Conservation (phyloP, 352 stramenopile genomes). For the Peronosclerospora sorghi region DNA sequence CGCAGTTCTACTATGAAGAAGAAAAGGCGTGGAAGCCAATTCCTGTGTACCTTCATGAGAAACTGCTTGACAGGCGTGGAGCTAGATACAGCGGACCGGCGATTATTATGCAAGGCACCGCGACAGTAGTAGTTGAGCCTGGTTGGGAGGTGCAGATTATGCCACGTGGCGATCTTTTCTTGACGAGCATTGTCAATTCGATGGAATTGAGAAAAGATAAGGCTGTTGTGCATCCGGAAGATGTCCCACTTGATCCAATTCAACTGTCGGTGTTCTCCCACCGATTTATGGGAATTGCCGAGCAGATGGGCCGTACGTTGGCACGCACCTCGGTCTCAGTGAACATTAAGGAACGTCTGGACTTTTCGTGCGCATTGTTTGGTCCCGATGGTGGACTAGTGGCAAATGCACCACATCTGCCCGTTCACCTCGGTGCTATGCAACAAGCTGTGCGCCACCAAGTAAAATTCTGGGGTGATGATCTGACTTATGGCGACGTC, state of each 20-base stretch:
- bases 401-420: conserved; percentile 97
- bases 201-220: conserved; percentile 15
- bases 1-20: conserved; percentile 71
- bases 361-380: conserved; percentile 99
- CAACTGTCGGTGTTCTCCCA: conserved; percentile 95
- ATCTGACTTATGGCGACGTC: conserved; percentile 94
- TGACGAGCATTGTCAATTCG: conserved; percentile 46
- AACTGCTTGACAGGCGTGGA: conserved; percentile 65
- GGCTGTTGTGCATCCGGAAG: conserved; percentile 11
- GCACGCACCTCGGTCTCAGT: conserved; percentile 94
- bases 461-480: conserved; percentile 80
- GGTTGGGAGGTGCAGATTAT: conserved; percentile 91
- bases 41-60: conserved; percentile 90
- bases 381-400: conserved; percentile 96
- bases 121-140: conserved; percentile 95
- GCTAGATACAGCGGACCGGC: conserved; percentile 80
- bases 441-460: conserved; percentile 95
- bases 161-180: conserved; percentile 90
- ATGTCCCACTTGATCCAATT: conserved; percentile 88
- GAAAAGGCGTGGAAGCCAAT: conserved; percentile 72
- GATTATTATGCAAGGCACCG: conserved; percentile 98
- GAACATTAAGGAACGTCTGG: conserved; percentile 99
- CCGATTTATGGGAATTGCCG: conserved; percentile 99
- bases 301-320: conserved; percentile 98
- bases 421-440: conserved; percentile 98